Evolutionary conservation across 2,329 filamentous ascomycete genomes (phyloP).

Genomic region (Cercospora sp.): DNA sequence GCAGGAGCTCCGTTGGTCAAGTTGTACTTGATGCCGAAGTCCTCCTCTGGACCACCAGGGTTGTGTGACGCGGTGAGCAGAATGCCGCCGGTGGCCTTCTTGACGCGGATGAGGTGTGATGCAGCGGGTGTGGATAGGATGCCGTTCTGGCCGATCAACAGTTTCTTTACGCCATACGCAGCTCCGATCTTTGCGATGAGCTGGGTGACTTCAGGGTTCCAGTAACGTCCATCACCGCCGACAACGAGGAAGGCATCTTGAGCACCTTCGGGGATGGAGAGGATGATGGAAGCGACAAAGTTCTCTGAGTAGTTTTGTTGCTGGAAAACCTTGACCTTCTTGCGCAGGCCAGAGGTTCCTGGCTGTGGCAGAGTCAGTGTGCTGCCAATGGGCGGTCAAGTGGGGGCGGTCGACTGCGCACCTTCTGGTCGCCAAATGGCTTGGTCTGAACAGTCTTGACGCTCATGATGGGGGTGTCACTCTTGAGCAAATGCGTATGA

Average conservation of each 20-base stretch:
- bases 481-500: constrained; percentile 12
- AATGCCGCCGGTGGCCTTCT: constrained; percentile 94
- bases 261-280: constrained; percentile 93
- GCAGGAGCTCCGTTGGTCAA: constrained; percentile 92
- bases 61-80: constrained; percentile 97
- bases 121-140: constrained; percentile 96
- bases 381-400: not conserved
- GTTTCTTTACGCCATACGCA: constrained; percentile 98
- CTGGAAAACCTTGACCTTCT: constrained; percentile 98
- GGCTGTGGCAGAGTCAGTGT: constrained; percentile 6
- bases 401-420: not conserved
- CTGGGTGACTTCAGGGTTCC: constrained; percentile 95
- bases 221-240: constrained; percentile 94
- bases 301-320: constrained; percentile 93
- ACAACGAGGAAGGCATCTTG: constrained; percentile 90
- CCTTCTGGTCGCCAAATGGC: constrained; percentile 95
- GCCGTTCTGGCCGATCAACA: constrained; percentile 91
- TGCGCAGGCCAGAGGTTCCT: constrained; percentile 78
- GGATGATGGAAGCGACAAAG: constrained; percentile 89
- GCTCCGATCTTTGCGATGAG: constrained; percentile 95
- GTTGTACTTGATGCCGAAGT: constrained; percentile 99
- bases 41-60: constrained; percentile 91
- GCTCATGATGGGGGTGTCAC: constrained; percentile 57
- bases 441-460: constrained; percentile 77
- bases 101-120: constrained; percentile 91